Conservation (phyloP, 83 land plant genomes). For the Isoetes engelmannii region DNA sequence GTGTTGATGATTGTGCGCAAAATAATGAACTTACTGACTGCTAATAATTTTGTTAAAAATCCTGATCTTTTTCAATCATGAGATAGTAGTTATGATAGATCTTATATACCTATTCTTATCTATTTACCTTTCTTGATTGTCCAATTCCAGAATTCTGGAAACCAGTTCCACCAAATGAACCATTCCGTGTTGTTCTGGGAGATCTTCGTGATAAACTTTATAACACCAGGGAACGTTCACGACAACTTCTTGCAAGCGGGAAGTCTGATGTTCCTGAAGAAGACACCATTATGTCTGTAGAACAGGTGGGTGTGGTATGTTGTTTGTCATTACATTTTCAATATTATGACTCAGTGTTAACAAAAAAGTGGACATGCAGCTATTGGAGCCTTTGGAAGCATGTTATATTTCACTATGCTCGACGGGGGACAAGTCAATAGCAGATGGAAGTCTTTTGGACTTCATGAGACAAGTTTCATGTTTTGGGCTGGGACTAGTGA, state of each 20-base stretch:
- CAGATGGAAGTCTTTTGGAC: constrained; percentile 91
- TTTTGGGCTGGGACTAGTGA: constrained; percentile 77
- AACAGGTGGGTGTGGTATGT: constrained; percentile 39
- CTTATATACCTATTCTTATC: neutral
- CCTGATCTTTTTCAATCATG: too few relatives aligned
- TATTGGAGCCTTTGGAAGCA: constrained; percentile 73
- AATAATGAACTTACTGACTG: too few relatives aligned
- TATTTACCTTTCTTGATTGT: constrained; percentile 1
- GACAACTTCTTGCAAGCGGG: constrained; percentile 55
- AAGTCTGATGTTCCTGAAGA: constrained; percentile 64
- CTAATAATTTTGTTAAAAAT: too few relatives aligned
- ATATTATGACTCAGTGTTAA: too few relatives aligned
- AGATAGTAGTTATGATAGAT: too few relatives aligned
- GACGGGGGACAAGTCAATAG: constrained; percentile 78
- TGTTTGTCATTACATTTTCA: neutral
- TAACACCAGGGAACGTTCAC: constrained; percentile 55
- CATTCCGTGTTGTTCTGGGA: constrained; percentile 68
- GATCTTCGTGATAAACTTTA: constrained; percentile 69
- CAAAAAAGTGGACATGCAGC: constrained; percentile 21
- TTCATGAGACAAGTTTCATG: constrained; percentile 90
- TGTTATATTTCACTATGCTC: constrained; percentile 65
- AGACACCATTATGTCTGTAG: constrained; percentile 42
- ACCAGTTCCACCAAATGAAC: constrained; percentile 68
- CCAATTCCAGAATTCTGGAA: constrained; percentile 67
- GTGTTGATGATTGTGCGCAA: too few relatives aligned